Base-by-base conservation (phyloP, 306 rosid species). In the Cicer arietinum region DNA sequence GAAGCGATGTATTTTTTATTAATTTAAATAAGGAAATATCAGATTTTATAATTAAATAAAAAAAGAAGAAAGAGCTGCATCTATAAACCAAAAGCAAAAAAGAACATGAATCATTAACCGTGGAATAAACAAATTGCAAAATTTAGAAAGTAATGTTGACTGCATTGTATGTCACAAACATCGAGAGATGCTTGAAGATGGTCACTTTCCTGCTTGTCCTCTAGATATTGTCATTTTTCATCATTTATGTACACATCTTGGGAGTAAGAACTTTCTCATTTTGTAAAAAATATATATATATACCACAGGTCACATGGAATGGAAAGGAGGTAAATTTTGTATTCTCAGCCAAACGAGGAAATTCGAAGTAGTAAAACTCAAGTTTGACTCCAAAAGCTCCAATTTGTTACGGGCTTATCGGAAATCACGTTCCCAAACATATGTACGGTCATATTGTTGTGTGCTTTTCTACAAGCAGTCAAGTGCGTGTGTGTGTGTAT, bases 261-360 rank as follows among this genome's bases (percentile, higher is more conserved):
- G 70, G 70, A 9, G 62, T 22, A 37, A 10, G 82, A 86, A 86
- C 75, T 80, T 88, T 86, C 81, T 73, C 76, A 40, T 71, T 83
- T 81, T 79, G 86, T 86, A 85, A 73, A 80, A 71, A 69, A 85
- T 70, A 80, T 68, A 20, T 18, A 20, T 20, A 20, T 54, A 71
- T 7, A 46, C 44, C 76, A 52, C 74, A 35, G 6, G 39, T 43
- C 71, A 59, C 81, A 84, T 80, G 74, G 63, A 80, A 82, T 78
- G 74, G 61, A 80, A 90, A 85, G 82, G 69, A 52, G 75, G 22
- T 73, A 48, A 43, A 44, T 70, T 76, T 77, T 85, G 83, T 85
- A 82, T 74, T 85, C 75, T 65, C 57, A 14, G 57, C 80, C 10
- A 71, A 59, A 74, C 47, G 2, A 77, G 63, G 20, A 18, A 48